Percentiles rank a stretch among this genome's conserved stretches.
These are phyloP conservation scores for Ganoderma meredithae DNA, from an alignment of 1,284 basidiomycete species.

Conservation along the genomic window DNA sequence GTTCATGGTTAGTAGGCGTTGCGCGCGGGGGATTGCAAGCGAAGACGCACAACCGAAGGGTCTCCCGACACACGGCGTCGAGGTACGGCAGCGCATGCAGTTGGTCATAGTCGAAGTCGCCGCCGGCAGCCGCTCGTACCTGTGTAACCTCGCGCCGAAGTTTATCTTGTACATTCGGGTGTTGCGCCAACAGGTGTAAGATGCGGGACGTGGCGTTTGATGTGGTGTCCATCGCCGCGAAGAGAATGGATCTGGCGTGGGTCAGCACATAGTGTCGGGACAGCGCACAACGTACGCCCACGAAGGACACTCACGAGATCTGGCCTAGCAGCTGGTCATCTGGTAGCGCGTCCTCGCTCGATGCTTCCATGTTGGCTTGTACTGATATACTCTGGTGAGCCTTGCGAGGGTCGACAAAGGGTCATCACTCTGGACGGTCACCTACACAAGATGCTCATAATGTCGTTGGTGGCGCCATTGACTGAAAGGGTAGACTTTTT, in stretches of 20 bases:
- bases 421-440: slow-evolving; percentile 1
- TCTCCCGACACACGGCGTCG: slow-evolving; percentile 44
- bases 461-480: slow-evolving; percentile 44
- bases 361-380: slow-evolving; percentile 33
- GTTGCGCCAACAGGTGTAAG: slow-evolving; percentile 32
- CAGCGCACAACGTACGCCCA: background rate
- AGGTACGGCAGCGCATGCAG: slow-evolving; percentile 43
- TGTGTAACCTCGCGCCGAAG: slow-evolving; percentile 35
- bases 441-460: slow-evolving; percentile 52
- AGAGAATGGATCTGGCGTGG: slow-evolving; percentile 13
- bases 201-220: slow-evolving; percentile 38
- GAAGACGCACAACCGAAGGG: slow-evolving; percentile 35
- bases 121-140: slow-evolving; percentile 25
- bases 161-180: slow-evolving; percentile 18
- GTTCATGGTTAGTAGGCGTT: background rate
- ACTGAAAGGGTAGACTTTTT: slow-evolving; percentile 42
- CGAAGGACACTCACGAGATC: slow-evolving; percentile 34
- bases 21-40: background rate
- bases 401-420: background rate
- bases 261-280: too few species aligned
- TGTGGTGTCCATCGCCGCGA: slow-evolving; percentile 40
- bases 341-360: slow-evolving; percentile 34
- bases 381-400: slow-evolving; percentile 22
- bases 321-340: slow-evolving; percentile 39
- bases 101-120: slow-evolving; percentile 36